Evolutionary conservation across 805 yeast species (phyloP).

Genomic region (Sugiyamaella floridensis): DNA sequence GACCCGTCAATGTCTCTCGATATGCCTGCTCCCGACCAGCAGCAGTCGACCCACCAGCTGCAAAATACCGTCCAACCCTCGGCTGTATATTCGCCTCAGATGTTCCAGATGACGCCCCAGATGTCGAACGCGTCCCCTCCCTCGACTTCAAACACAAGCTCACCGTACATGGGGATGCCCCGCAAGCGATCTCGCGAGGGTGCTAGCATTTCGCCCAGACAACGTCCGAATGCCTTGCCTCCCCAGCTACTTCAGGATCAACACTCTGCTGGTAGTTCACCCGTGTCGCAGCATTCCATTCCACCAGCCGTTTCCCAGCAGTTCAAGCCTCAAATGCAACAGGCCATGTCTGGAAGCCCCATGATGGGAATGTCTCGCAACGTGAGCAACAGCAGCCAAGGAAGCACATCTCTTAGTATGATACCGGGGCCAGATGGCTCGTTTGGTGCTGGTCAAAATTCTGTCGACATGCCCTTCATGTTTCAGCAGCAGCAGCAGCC

Average conservation of each 20-base stretch:
- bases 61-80: constrained; percentile 15
- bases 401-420: background rate
- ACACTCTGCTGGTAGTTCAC: constrained; percentile 15
- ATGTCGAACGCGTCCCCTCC: constrained; percentile 7
- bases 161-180: constrained; percentile 8
- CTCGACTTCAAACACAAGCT: constrained; percentile 1
- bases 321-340: constrained; percentile 19
- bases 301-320: constrained; percentile 66
- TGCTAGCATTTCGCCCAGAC: constrained; percentile 13
- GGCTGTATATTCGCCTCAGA: constrained; percentile 12
- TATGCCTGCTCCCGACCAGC: background rate
- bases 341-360: background rate
- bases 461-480: constrained; percentile 13
- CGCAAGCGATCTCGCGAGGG: constrained; percentile 11
- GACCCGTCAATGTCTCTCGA: background rate
- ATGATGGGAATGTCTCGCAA: background rate
- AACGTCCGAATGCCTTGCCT: constrained; percentile 20
- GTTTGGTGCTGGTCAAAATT: background rate
- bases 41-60: constrained; percentile 2
- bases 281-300: constrained; percentile 10
- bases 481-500: constrained; percentile 20
- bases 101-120: constrained; percentile 15
- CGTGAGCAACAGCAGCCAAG: constrained; percentile 10
- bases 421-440: background rate
- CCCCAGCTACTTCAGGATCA: constrained; percentile 21